Conservation (phyloP, 805 yeast genomes). For the Suhomyces emberorum region DNA sequence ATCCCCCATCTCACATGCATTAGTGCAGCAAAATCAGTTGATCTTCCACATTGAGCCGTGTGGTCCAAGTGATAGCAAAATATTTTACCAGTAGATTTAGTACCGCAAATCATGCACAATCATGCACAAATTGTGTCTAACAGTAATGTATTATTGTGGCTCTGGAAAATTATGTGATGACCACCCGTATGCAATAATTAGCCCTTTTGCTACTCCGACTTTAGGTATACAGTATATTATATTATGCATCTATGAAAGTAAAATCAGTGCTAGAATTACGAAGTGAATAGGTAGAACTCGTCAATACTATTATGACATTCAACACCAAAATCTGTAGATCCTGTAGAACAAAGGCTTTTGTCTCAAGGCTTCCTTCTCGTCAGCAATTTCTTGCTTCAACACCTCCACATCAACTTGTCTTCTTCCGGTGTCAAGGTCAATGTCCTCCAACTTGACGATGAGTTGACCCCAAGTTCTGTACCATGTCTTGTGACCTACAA, state of each 20-base stretch:
- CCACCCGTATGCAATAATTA: no score
- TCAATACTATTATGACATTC: neutral
- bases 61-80: no score
- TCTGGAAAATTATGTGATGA: no score
- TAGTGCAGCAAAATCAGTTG: no score
- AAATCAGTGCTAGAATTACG: neutral
- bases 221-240: no score
- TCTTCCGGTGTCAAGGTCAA: conserved; percentile 46
- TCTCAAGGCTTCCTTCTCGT: conserved; percentile 28
- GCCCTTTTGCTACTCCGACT: no score
- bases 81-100: no score
- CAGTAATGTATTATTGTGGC: no score
- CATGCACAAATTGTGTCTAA: no score
- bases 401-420: conserved; percentile 31
- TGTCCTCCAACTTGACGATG: conserved; percentile 30
- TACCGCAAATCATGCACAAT: no score
- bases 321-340: conserved; percentile 34
- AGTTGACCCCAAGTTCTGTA: conserved; percentile 25
- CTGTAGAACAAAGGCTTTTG: conserved; percentile 29
- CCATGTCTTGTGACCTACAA: conserved; percentile 40
- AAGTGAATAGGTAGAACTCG: neutral
- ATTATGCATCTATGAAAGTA: conserved; percentile 4
- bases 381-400: conserved; percentile 41
- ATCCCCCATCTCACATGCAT: no score
- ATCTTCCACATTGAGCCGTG: no score